Evolutionary conservation across 495 filamentous ascomycete genomes (phyloP), one percentile per base, ranked within the genome.

Genomic region (Aspergillus saccharolyticus): DNA sequence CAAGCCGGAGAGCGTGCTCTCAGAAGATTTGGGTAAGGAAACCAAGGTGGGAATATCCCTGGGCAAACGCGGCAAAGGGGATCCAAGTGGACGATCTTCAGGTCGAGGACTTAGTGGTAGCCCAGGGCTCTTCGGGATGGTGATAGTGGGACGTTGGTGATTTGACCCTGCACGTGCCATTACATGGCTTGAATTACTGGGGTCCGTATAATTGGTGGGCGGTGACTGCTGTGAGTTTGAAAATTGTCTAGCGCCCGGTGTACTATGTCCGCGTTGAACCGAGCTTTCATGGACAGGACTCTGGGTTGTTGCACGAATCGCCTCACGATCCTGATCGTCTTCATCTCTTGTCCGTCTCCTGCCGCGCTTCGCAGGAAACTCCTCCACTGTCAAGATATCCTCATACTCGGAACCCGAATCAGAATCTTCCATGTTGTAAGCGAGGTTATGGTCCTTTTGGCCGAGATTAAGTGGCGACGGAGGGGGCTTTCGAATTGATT

Each of bases 91-190:
- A 49, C 83, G 78, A 64, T 90, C 83, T 62, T 84, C 84, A n/a
- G 94, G 94, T 52, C 93, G 81, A 21, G 94, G 94, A 65, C 95
- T 97, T 25, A 88, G 72, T 0, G 94, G 94, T 48, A 98, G 75
- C 21, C 94, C 94, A 19, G 93, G 90, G 56, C 89, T 96, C 75
- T 91, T 79, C 28, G 91, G 76, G 39, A 85, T 76, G 24, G 85
- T 74, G 22, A 80, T 67, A 17, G 70, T 67, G 15, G 66, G 59
- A n/a, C 70, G 73, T 43, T 66, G 66, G 51, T 60, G 61, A 0
- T 65, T 44, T 42, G 68, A 58, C 3, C 60, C 48, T 33, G 55
- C 43, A 20, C 63, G 63, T 22, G 59, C 59, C 25, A 65, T 47
- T 6, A 66, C 63, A 44, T 74, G 69, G 56, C 61, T 72, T 17